Percentiles rank a stretch among this genome's conserved stretches.
Conservation (phyloP, 2,329 filamentous ascomycete genomes). For the Ceratocystis cacaofunesta region DNA sequence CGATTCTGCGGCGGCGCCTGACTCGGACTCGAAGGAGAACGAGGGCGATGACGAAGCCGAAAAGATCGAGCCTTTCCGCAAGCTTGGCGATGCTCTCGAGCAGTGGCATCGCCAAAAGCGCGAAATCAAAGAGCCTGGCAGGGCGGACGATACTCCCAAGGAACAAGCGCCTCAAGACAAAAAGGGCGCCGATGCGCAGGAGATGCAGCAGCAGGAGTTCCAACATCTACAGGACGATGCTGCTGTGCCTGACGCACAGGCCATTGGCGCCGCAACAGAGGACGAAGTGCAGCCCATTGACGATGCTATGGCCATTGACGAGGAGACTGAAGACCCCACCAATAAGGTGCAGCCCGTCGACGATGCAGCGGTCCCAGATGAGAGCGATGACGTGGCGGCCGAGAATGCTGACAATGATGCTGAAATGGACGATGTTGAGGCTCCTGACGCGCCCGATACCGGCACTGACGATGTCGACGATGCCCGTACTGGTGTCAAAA, state of each 20-base stretch:
- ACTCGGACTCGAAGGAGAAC: slow-evolving; percentile 30
- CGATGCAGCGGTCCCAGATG: slow-evolving; percentile 33
- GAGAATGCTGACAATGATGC: slow-evolving; percentile 29
- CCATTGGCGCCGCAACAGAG: slow-evolving; percentile 72
- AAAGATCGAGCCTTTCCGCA: slow-evolving; percentile 66
- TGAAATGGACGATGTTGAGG: slow-evolving; percentile 10
- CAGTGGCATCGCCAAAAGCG: slow-evolving; percentile 80
- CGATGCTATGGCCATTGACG: slow-evolving; percentile 74
- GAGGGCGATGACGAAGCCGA: slow-evolving; percentile 33
- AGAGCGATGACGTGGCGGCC: slow-evolving; percentile 25
- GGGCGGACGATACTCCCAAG: slow-evolving; percentile 29
- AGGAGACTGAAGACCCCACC: slow-evolving; percentile 40
- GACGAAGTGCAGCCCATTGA: slow-evolving; percentile 78
- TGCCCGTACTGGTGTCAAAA: slow-evolving; percentile 44
- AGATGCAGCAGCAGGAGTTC: slow-evolving; percentile 70
- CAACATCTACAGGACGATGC: slow-evolving; percentile 84
- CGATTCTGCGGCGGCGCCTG: slow-evolving; percentile 29
- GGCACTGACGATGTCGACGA: slow-evolving; percentile 25
- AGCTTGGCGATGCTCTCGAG: slow-evolving; percentile 83
- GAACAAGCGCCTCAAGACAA: slow-evolving; percentile 36
- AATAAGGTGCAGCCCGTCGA: slow-evolving; percentile 37
- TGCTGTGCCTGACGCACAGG: slow-evolving; percentile 70
- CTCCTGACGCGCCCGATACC: neutral
- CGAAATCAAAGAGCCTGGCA: slow-evolving; percentile 49
- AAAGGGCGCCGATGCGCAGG: slow-evolving; percentile 24